These are phyloP conservation scores for Sporothrix pseudoabietina DNA, from an alignment of 2,329 filamentous ascomycete genomes.

Conservation along the genomic window DNA sequence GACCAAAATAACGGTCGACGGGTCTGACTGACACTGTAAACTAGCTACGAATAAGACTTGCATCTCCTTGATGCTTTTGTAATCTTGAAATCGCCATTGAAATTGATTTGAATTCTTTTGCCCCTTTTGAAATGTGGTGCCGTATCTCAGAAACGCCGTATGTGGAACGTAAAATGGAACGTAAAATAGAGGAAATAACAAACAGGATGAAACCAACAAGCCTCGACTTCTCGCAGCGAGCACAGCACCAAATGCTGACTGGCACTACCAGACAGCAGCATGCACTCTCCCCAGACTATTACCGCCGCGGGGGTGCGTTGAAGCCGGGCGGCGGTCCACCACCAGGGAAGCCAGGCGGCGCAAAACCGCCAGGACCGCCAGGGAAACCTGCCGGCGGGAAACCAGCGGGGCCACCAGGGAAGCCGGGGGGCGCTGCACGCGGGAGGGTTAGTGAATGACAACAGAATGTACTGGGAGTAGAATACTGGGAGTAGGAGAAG, in stretches of 20 bases:
- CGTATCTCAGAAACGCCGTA: slow-evolving; percentile 15
- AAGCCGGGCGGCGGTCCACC: slow-evolving; percentile 68
- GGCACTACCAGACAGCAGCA: too few species aligned
- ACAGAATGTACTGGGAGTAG: slow-evolving; percentile 27
- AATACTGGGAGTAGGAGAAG: slow-evolving; percentile 6
- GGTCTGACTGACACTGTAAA: neutral
- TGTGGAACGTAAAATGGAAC: neutral
- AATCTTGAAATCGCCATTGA: neutral
- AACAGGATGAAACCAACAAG: neutral
- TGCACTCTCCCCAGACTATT: slow-evolving; percentile 32
- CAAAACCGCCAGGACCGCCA: slow-evolving; percentile 41
- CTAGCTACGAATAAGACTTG: neutral
- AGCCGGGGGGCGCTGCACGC: slow-evolving; percentile 45
- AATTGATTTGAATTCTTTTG: neutral
- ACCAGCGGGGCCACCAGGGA: slow-evolving; percentile 39
- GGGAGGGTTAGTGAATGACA: slow-evolving; percentile 41
- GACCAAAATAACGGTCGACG: neutral
- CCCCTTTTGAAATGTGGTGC: slow-evolving; percentile 10
- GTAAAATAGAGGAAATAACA: neutral
- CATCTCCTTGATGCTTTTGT: neutral
- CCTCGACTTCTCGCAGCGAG: neutral
- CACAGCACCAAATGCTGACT: neutral
- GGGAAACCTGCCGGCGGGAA: slow-evolving; percentile 55
- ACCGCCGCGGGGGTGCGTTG: slow-evolving; percentile 69
- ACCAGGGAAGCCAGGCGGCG: slow-evolving; percentile 53